Evolutionary conservation across 108 stramenopile genomes (phyloP), one percentile per base, ranked within the genome.

Genomic region (Stephanodiscus minutulus): DNA sequence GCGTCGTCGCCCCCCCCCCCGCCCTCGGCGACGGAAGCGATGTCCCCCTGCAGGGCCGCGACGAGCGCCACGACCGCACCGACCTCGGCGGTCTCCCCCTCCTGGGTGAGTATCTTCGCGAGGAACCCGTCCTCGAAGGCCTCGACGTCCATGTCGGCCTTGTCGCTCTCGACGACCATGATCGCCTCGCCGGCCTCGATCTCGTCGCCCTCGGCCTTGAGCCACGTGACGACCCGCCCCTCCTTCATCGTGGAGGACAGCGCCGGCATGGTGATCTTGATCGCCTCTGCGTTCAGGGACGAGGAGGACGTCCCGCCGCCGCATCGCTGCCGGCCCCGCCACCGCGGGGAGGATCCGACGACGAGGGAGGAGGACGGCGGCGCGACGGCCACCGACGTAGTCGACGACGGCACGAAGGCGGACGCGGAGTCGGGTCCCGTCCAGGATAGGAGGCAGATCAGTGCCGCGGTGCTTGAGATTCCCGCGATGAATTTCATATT

Each of bases 131-230:
- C 96, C 52, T 96, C 95, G 57, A 97, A 98, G 3, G 97, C 91
- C 66, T 98, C 98, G 7, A 97, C 94, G 72, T 98, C 98, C 98
- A 98, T 98, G 73, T 98, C 98, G 18, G 98, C 98, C 84, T 98
- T 98, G 74, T 98, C 98, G 56, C 89, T 91, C 82, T 98, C 97
- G 10, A 98, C 96, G 37, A 98, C 96, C 91, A 99, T 95, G 68
- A 97, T 88, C n/a, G 97, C 91, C 70, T 99, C 97, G 3, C 97
- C 97, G 8, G 92, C 88, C 59, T 90, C 79, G 37, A 99, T 88
- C 24, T 85, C 89, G 67, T 98, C 97, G 7, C 98, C 97, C 71
- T 97, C 96, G 8, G 64, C 76, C 82, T 97, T 98, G 63, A 96
- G 84, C 98, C 98, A 98, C 5, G 90, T 76, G 54, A 97, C 97